phyloP scores from a whole-genome alignment of 1,284 basidiomycete species.

The Cutaneotrichosporon sp. region DNA sequence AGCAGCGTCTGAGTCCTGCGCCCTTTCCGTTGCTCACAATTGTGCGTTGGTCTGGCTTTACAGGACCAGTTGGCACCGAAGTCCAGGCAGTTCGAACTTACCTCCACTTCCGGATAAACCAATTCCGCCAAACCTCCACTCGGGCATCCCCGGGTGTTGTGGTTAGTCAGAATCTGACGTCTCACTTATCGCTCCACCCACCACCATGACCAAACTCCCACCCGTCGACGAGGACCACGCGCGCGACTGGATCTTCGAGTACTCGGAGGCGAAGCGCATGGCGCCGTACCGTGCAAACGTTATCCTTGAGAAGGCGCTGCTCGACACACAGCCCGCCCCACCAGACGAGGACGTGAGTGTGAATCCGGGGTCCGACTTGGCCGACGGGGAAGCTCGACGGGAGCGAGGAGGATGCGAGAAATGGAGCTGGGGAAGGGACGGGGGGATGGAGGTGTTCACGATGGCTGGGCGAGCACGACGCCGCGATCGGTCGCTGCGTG shows the following conservation, averaged over 20 bases:
- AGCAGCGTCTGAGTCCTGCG: no score
- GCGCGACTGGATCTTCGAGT: slow-evolving; percentile 24
- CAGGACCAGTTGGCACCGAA: no score
- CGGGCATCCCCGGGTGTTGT: not conserved
- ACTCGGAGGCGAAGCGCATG: slow-evolving; percentile 22
- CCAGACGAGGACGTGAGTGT: slow-evolving; percentile 26
- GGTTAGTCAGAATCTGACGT: not conserved
- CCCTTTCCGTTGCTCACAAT: no score
- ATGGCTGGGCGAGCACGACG: no score
- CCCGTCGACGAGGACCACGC: slow-evolving; percentile 23
- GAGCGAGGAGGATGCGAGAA: not conserved
- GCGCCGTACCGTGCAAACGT: slow-evolving; percentile 23
- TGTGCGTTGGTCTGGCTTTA: no score
- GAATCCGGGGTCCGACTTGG: no score
- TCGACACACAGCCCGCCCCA: slow-evolving; percentile 9
- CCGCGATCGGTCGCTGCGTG: no score
- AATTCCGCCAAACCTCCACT: not conserved
- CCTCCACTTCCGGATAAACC: not conserved
- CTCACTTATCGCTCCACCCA: not conserved
- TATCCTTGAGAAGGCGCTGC: slow-evolving; percentile 21
- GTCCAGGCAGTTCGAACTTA: no score
- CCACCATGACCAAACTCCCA: not conserved
- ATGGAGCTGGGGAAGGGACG: not conserved
- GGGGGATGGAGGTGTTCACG: not conserved
- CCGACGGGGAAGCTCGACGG: not conserved